Evolutionary conservation across 2,329 filamentous ascomycete genomes (phyloP).

Genomic region (Penicillium sp.): DNA sequence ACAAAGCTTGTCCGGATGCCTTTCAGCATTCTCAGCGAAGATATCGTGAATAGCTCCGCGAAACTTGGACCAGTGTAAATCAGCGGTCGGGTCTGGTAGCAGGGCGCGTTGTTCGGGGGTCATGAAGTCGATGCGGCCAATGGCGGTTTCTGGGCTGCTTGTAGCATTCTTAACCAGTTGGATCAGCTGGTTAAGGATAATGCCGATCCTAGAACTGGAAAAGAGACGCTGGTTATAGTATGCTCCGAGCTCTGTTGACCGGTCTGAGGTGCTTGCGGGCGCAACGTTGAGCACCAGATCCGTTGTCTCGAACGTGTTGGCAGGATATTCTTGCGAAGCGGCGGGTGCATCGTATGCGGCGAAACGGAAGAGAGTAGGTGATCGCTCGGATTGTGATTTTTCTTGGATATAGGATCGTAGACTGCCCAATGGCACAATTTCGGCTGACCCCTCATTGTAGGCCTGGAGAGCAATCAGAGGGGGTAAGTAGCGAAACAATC

Average conservation of each 20-base stretch:
- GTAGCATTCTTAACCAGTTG: constrained; percentile 49
- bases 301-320: constrained; percentile 51
- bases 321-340: constrained; percentile 45
- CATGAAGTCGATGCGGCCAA: constrained; percentile 52
- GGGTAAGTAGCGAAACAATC: too few species aligned
- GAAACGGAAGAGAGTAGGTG: constrained; percentile 52
- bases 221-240: constrained; percentile 54
- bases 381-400: constrained; percentile 44
- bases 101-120: constrained; percentile 39
- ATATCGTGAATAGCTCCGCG: constrained; percentile 51
- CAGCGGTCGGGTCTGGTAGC: constrained; percentile 44
- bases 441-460: constrained; percentile 46
- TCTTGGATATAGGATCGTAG: constrained; percentile 48
- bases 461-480: constrained; percentile 32
- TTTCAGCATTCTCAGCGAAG: constrained; percentile 58
- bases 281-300: constrained; percentile 49
- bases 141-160: constrained; percentile 42
- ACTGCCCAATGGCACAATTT: constrained; percentile 48
- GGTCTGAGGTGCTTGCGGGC: constrained; percentile 27
- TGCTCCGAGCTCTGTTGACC: constrained; percentile 41
- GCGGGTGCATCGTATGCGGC: constrained; percentile 53
- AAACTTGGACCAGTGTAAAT: constrained; percentile 52
- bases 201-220: constrained; percentile 50
- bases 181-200: constrained; percentile 49
- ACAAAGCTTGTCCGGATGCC: constrained; percentile 70